These are phyloP conservation scores for Datura wrightii DNA, from an alignment of 257 asterid genomes.

Conservation along the genomic window DNA sequence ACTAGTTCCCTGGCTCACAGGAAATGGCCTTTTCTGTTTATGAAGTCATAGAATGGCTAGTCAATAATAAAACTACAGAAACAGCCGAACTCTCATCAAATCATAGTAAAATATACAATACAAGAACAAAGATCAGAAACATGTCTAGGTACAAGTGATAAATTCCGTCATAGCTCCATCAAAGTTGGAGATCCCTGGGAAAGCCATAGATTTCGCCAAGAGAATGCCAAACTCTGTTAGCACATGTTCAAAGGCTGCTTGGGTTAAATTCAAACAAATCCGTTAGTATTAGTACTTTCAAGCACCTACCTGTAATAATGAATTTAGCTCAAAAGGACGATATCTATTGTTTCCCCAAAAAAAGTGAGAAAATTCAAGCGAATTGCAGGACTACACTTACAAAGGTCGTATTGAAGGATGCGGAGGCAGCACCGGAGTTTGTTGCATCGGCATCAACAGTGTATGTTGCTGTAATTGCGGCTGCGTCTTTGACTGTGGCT, in stretches of 20 bases:
- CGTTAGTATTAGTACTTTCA: not conserved
- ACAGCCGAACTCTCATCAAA: not conserved
- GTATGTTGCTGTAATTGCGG: constrained; percentile 25
- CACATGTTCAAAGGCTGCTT: constrained; percentile 8
- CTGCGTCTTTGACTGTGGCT: constrained; percentile 43
- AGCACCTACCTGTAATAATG: not conserved
- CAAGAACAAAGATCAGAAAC: constrained; percentile 4
- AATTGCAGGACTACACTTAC: constrained; percentile 51
- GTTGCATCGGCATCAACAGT: constrained; percentile 58
- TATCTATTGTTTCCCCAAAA: not conserved
- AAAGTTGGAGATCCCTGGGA: not conserved
- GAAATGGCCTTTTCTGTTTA: not conserved
- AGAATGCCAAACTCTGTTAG: not conserved
- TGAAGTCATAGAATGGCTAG: not conserved
- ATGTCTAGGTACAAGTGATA: not conserved
- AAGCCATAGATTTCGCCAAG: not conserved
- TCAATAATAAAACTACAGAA: not conserved
- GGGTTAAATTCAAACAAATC: constrained; percentile 5
- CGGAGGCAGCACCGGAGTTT: constrained; percentile 49
- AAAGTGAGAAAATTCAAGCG: not conserved
- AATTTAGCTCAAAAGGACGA: not conserved
- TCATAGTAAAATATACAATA: not conserved
- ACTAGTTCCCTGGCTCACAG: not conserved
- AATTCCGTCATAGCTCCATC: not conserved
- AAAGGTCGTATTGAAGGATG: constrained; percentile 60